Conservation (phyloP, 352 stramenopile species). For the Aphanomyces stellatus region DNA sequence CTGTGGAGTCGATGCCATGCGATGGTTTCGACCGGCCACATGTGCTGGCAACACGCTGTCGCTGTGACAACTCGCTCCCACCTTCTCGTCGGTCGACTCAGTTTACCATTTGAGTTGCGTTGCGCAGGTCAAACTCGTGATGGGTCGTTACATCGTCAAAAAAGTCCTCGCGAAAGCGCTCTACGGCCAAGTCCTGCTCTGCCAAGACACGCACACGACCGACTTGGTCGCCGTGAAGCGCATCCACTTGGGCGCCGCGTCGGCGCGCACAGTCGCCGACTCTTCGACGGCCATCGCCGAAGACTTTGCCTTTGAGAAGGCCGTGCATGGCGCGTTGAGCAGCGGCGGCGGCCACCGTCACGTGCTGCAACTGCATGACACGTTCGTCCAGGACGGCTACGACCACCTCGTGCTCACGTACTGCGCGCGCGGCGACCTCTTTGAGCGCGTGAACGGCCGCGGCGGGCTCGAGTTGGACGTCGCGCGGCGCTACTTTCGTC, state of each 20-base stretch:
- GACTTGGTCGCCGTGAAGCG: conserved; percentile 12
- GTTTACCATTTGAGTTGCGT: neutral
- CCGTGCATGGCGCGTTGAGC: neutral
- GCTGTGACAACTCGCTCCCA: too few relatives aligned
- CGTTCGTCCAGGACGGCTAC: conserved; percentile 31
- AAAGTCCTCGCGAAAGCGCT: conserved; percentile 4
- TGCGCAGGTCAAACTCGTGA: neutral
- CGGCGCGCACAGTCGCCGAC: too few relatives aligned
- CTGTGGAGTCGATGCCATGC: too few relatives aligned
- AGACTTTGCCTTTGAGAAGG: neutral
- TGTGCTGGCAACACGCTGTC: too few relatives aligned
- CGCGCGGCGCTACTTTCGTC: conserved; percentile 33
- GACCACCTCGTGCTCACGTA: conserved; percentile 47
- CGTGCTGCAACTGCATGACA: conserved; percentile 34
- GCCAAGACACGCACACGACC: neutral
- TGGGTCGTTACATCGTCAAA: neutral
- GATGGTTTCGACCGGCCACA: too few relatives aligned
- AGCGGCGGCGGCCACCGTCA: conserved; percentile 27
- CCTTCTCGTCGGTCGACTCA: too few relatives aligned
- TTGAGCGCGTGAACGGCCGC: conserved; percentile 24
- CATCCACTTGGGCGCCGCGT: neutral
- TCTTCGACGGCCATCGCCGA: conserved; percentile 2
- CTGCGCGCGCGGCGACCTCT: conserved; percentile 51
- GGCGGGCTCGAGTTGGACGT: neutral
- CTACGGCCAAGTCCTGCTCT: conserved; percentile 14